These are phyloP conservation scores for Gonapodya prolifera DNA, from an alignment of 192 early-diverging fungal genomes.

Conservation along the genomic window DNA sequence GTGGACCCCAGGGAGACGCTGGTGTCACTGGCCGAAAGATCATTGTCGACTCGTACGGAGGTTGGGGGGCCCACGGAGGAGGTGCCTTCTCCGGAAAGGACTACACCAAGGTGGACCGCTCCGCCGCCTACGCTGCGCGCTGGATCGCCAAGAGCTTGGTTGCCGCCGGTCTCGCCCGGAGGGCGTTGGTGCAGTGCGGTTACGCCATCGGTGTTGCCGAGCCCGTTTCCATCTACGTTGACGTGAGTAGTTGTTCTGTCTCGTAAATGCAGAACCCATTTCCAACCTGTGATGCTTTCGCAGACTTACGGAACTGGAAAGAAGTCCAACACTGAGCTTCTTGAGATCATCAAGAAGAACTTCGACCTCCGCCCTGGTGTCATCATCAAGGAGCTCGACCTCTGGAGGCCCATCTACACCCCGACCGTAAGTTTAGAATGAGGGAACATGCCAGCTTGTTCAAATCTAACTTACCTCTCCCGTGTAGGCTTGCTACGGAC, in stretches of 20 bases:
- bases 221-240: constrained; percentile 74
- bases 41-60: constrained; percentile 78
- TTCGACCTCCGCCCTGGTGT: constrained; percentile 97
- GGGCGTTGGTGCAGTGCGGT: constrained; percentile 87
- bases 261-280: neutral
- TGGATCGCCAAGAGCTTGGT: constrained; percentile 99
- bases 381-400: constrained; percentile 95
- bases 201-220: constrained; percentile 98
- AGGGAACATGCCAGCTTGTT: no score
- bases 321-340: constrained; percentile 80
- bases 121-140: constrained; percentile 92
- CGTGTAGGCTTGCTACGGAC: constrained; percentile 93
- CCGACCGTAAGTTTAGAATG: no score
- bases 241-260: neutral
- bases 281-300: constrained; percentile 48
- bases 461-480: no score
- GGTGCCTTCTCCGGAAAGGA: constrained; percentile 99
- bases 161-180: constrained; percentile 80
- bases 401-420: constrained; percentile 96
- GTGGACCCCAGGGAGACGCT: constrained; percentile 99
- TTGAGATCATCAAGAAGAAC: constrained; percentile 93
- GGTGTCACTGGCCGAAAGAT: constrained; percentile 98
- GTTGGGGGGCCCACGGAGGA: constrained; percentile 91
- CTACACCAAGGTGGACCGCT: constrained; percentile 99
- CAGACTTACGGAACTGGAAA: constrained; percentile 92